Conservation (phyloP, 2,329 filamentous ascomycete species). For the Pseudopithomyces chartarum region DNA sequence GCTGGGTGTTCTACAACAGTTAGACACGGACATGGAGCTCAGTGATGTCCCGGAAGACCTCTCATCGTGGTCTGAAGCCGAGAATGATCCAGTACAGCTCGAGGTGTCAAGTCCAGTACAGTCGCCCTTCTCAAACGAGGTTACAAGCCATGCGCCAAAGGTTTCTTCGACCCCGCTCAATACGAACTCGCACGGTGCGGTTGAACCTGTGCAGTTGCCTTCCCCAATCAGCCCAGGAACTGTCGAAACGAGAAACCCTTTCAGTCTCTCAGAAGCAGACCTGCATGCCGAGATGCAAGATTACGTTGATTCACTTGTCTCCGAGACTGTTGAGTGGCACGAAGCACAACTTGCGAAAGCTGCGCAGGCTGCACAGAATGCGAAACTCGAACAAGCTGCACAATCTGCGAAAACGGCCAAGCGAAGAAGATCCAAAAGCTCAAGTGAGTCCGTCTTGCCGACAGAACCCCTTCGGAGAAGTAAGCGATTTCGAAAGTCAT, state of each 20-base stretch:
- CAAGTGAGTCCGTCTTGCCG: background rate
- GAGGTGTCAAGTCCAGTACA: too few species aligned
- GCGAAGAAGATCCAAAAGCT: background rate
- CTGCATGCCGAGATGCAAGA: too few species aligned
- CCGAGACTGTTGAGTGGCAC: too few species aligned
- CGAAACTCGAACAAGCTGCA: background rate
- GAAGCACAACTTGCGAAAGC: background rate
- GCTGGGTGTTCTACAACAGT: background rate
- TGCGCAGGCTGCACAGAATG: background rate
- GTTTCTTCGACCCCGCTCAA: background rate
- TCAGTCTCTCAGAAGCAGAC: too few species aligned
- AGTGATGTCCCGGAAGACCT: conserved; percentile 18
- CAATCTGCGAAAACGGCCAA: background rate
- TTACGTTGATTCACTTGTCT: too few species aligned
- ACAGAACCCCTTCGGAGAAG: background rate
- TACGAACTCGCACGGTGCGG: background rate
- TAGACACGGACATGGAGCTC: conserved; percentile 1
- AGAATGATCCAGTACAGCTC: too few species aligned
- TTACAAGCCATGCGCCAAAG: too few species aligned
- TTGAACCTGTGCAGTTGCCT: background rate
- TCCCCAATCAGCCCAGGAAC: background rate
- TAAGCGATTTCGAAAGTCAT: background rate
- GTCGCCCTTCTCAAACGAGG: too few species aligned
- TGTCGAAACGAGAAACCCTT: too few species aligned
- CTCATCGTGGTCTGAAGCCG: conserved; percentile 13